phyloP scores from a whole-genome alignment of 2,329 filamentous ascomycete species.

The Aureobasidium sp. region DNA sequence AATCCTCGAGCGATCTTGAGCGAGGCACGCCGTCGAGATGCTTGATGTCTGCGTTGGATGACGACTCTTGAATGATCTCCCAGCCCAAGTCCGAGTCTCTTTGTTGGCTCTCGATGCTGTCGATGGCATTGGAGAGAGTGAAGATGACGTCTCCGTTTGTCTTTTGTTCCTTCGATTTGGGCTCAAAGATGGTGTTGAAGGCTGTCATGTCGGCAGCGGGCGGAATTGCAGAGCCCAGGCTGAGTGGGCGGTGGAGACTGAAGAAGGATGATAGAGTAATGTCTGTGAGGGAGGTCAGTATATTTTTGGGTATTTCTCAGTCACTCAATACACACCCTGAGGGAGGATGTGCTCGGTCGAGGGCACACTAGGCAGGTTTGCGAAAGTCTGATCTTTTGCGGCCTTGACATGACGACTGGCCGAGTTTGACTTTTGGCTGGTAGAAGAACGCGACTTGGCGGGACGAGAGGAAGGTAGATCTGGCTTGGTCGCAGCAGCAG shows the following conservation, averaged over 20 bases:
- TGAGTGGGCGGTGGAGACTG: slow-evolving; percentile 90
- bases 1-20: slow-evolving; percentile 33
- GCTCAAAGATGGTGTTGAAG: slow-evolving; percentile 76
- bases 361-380: slow-evolving; percentile 64
- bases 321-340: slow-evolving; percentile 14
- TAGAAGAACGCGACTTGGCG: background rate
- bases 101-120: slow-evolving; percentile 31
- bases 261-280: slow-evolving; percentile 89
- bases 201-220: slow-evolving; percentile 62
- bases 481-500: slow-evolving; percentile 23
- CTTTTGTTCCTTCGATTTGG: slow-evolving; percentile 39
- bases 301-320: no score
- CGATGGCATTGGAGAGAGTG: slow-evolving; percentile 38
- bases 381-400: slow-evolving; percentile 40
- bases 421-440: slow-evolving; percentile 18
- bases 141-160: slow-evolving; percentile 35
- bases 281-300: slow-evolving; percentile 48
- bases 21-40: slow-evolving; percentile 28
- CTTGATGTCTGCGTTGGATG: slow-evolving; percentile 25
- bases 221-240: slow-evolving; percentile 74
- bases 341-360: slow-evolving; percentile 64
- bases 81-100: slow-evolving; percentile 33
- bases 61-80: slow-evolving; percentile 31
- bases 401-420: slow-evolving; percentile 19
- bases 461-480: background rate